Evolutionary conservation across 306 rosid genomes (phyloP), one percentile per base, ranked within the genome.

Genomic region (Ormosia emarginata): DNA sequence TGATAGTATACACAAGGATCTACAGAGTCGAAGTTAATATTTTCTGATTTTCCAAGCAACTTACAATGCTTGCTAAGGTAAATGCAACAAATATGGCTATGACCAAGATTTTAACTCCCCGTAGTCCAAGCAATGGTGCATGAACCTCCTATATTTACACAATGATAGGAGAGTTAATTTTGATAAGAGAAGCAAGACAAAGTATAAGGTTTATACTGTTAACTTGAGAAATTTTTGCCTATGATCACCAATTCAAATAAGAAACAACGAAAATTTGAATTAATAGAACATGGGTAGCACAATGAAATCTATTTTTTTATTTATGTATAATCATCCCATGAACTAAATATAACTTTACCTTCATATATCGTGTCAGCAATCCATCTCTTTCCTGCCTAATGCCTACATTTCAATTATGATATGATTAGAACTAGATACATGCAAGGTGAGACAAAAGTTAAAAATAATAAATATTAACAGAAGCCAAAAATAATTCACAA

Each of bases 11-110:
- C 64, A 68, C 41, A 82, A 58, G 49, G 43, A 59, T 37, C 66
- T 56, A 44, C 2, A 81, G 3, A 44, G 30, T 41, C 37, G 58
- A 52, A 41, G 69, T 62, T 37, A 36, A 62, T 43, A 71, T 33
- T 71, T 69, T 33, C 62, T 62, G 47, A 49, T 80, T 82, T 66
- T 63, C 80, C 53, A 65, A 61, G 79, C 34, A 87, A 86, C 98
- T 95, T 88, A 95, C 99, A 81, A 95, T 95, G 95, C 99, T 90
- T 80, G 94, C 94, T 61, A 93, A 77, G 75, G 98, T 82, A 79
- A 93, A 87, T 36, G 92, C 99, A 70, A 63, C 84, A 90, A 95
- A 95, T 69, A 91, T 32, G 33, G 91, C 92, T 52, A 91, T 40
- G 78, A 93, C 94, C 81, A 78, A 81, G 80, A 93, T 87, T 86